phyloP scores from a whole-genome alignment of 148 eudicot species.

The Arbutus unedo region DNA sequence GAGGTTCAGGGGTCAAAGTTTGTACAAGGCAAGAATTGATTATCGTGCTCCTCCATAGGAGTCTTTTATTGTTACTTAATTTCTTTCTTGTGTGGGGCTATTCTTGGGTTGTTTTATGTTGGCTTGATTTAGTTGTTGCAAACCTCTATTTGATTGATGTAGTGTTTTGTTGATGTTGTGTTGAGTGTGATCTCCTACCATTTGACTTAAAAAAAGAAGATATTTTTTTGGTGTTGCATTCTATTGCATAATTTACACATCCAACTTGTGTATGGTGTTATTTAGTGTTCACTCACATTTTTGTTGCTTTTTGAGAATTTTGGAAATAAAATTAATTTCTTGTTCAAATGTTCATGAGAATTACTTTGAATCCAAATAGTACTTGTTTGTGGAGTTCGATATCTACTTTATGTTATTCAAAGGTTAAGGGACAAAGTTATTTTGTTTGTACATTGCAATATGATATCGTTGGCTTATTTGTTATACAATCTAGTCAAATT shows the following conservation, averaged over 20 bases:
- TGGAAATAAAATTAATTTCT: background rate
- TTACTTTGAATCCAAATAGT: background rate
- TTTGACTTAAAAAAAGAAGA: no score
- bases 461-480: background rate
- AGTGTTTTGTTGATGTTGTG: no score
- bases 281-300: background rate
- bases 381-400: background rate
- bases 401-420: background rate
- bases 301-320: background rate
- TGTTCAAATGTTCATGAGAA: background rate
- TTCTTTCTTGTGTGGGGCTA: no score
- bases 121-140: no score
- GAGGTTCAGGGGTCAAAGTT: no score
- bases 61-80: no score
- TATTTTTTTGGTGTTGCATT: background rate
- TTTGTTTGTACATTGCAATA: background rate
- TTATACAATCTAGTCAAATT: background rate
- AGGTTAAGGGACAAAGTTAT: background rate
- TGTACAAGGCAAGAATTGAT: no score
- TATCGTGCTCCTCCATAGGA: no score
- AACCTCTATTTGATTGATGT: no score
- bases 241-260: background rate
- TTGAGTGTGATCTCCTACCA: no score
- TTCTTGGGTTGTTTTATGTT: no score
- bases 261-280: background rate